Conservation (phyloP, 2,329 filamentous ascomycete genomes). For the Aspergillus sp. region DNA sequence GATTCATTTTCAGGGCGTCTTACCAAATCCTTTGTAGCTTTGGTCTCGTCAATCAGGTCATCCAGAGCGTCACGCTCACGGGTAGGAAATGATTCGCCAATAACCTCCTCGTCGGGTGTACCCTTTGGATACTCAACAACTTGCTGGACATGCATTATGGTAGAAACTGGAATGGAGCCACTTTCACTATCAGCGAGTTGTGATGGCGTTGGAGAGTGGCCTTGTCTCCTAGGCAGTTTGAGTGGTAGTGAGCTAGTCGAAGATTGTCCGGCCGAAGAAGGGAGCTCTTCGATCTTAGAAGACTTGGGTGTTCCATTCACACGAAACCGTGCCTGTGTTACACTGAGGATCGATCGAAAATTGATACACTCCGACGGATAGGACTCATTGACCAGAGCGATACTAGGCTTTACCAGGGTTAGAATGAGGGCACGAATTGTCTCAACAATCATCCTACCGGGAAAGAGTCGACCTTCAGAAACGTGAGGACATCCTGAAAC, state of each 20-base stretch:
- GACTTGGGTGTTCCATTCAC: conserved; percentile 15
- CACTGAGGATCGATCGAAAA: conserved; percentile 55
- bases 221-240: conserved; percentile 20
- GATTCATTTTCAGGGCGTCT: conserved; percentile 5
- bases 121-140: not conserved
- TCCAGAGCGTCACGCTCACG: conserved; percentile 54
- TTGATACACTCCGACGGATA: conserved; percentile 67
- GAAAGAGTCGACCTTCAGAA: conserved; percentile 47
- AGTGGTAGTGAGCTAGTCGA: conserved; percentile 18
- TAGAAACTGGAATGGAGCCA: not conserved
- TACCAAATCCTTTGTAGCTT: conserved; percentile 55
- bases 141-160: conserved; percentile 1
- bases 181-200: conserved; percentile 6
- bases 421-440: conserved; percentile 4
- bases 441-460: conserved; percentile 38
- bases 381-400: conserved; percentile 60
- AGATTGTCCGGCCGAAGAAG: conserved; percentile 3
- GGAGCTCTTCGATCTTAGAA: conserved; percentile 7
- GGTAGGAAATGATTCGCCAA: conserved; percentile 2
- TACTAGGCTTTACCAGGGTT: conserved; percentile 17
- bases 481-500: conserved; percentile 59
- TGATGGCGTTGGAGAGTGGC: conserved; percentile 10
- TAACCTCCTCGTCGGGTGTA: conserved; percentile 2
- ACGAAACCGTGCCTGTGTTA: conserved; percentile 50
- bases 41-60: conserved; percentile 59